Evolutionary conservation across 2,329 filamentous ascomycete genomes (phyloP).

Genomic region (Amylocarpus encephaloides): DNA sequence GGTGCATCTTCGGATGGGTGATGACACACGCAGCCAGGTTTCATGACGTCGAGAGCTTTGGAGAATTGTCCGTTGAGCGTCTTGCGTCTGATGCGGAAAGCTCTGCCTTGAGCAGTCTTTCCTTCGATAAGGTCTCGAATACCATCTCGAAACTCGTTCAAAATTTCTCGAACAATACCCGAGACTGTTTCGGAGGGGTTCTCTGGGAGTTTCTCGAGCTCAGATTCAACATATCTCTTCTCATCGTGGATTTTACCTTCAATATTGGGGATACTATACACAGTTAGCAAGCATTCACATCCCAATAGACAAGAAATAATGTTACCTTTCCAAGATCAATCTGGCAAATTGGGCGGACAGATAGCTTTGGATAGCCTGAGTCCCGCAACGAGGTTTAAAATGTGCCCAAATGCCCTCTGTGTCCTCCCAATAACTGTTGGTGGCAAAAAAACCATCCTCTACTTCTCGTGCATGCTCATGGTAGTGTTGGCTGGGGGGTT

Average conservation of each 20-base stretch:
- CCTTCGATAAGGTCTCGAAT: conserved; percentile 50
- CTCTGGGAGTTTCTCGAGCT: conserved; percentile 57
- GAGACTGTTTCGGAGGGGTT: conserved; percentile 57
- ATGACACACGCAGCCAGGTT: conserved; percentile 20
- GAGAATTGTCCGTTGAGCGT: conserved; percentile 32
- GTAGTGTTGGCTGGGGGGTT: conserved; percentile 21
- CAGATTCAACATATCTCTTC: conserved; percentile 44
- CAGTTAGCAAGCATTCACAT: conserved; percentile 7
- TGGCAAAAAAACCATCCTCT: conserved; percentile 46
- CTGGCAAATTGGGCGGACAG: conserved; percentile 43
- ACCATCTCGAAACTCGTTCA: conserved; percentile 49
- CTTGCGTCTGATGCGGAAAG: conserved; percentile 42
- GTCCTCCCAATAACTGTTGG: conserved; percentile 37
- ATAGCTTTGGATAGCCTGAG: conserved; percentile 40
- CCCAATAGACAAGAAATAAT: background rate
- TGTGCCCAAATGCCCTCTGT: conserved; percentile 29
- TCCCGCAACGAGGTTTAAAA: conserved; percentile 45
- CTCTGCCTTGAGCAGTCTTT: conserved; percentile 29
- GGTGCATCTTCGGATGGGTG: conserved; percentile 4
- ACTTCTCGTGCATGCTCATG: conserved; percentile 41
- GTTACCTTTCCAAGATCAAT: conserved; percentile 36
- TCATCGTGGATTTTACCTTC: conserved; percentile 29
- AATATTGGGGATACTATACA: conserved; percentile 36
- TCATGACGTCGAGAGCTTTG: conserved; percentile 28
- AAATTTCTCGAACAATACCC: conserved; percentile 52